Evolutionary conservation across 2,329 filamentous ascomycete species (phyloP), one percentile per base, ranked within the genome.

Genomic region (Aphanocladium album): DNA sequence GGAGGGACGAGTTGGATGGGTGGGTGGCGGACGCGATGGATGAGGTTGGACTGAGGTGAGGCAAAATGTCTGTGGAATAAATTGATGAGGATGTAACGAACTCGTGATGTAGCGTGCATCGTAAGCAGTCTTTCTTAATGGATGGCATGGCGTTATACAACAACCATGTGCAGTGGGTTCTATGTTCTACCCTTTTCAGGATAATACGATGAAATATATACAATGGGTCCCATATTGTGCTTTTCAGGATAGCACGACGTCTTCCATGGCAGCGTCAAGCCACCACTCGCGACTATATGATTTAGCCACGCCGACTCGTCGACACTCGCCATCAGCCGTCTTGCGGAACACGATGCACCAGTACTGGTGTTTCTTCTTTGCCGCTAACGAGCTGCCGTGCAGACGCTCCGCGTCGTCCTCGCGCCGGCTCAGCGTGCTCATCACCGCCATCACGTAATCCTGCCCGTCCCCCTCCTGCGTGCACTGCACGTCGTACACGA

Each of bases 361-460:
- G 21, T 45, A 35, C 2, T 47, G 14, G 17, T 27, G 27, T 3
- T 35, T 16, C 27, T 55, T 27, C 16, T 9, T 30, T 6, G 12
- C 12, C 37, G 11, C 19, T 6, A n/a, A 17, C 17, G 39, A 19
- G 23, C 19, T 58, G 21, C 62, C 63, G 25, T 27, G 41, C 4
- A 57, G 62, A 27, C 54, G 53, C 33, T 64, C 62, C 8, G 25
- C 27, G 12, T 57, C 33, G 41, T 63, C 62, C 16, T 58, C 57
- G 21, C 63, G 62, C 17, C 60, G 57, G 50, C 57, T 47, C 3
- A 61, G 33, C 7, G 51, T 57, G 11, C 60, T 53, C 60, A 64
- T 65, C 12, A 61, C 46, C 1, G 50, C 53, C 16, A 64, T 37
- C 35, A 51, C 58, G 30, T 35, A 51, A 14, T 55, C 39, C 14